These are phyloP conservation scores for Azolla pinnata DNA, from an alignment of 75 land plant species.

Conservation along the genomic window DNA sequence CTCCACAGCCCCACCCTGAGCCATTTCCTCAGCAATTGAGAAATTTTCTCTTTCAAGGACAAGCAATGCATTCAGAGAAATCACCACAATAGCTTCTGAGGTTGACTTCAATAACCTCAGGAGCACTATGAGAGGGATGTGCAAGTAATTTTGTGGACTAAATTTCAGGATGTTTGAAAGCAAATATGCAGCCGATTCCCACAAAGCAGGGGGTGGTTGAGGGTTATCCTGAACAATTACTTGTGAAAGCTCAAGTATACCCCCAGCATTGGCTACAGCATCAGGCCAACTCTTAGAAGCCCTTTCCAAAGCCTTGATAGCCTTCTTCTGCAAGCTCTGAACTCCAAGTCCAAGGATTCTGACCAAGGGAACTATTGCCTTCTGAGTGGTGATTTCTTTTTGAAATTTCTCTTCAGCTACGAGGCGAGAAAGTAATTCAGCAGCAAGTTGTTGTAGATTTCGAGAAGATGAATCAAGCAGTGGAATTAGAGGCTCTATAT, in stretches of 20 bases:
- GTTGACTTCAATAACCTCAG: conserved; percentile 35
- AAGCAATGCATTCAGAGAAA: conserved; percentile 30
- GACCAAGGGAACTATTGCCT: conserved; percentile 33
- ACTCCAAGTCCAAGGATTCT: conserved; percentile 29
- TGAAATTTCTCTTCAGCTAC: conserved; percentile 33
- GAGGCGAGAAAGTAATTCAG: conserved; percentile 33
- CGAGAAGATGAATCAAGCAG: conserved; percentile 39
- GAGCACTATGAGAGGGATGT: conserved; percentile 33
- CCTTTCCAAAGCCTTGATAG: conserved; percentile 31
- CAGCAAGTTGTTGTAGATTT: conserved; percentile 36
- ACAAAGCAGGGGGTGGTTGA: conserved; percentile 32
- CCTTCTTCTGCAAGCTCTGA: conserved; percentile 34
- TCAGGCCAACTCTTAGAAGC: conserved; percentile 46
- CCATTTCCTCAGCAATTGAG: conserved; percentile 37
- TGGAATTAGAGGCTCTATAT: conserved; percentile 32
- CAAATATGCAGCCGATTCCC: conserved; percentile 40
- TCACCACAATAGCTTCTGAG: conserved; percentile 36
- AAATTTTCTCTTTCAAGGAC: conserved; percentile 38
- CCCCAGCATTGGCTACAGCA: conserved; percentile 42
- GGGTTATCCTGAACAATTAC: conserved; percentile 38
- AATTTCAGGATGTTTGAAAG: conserved; percentile 35
- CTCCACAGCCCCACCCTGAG: conserved; percentile 38
- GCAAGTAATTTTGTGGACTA: conserved; percentile 31
- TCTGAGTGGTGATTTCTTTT: conserved; percentile 28
- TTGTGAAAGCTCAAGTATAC: conserved; percentile 36